Percentiles rank a stretch among this genome's conserved stretches.
These are phyloP conservation scores for Populus alba DNA, from an alignment of 345 rosid species.

Conservation along the genomic window DNA sequence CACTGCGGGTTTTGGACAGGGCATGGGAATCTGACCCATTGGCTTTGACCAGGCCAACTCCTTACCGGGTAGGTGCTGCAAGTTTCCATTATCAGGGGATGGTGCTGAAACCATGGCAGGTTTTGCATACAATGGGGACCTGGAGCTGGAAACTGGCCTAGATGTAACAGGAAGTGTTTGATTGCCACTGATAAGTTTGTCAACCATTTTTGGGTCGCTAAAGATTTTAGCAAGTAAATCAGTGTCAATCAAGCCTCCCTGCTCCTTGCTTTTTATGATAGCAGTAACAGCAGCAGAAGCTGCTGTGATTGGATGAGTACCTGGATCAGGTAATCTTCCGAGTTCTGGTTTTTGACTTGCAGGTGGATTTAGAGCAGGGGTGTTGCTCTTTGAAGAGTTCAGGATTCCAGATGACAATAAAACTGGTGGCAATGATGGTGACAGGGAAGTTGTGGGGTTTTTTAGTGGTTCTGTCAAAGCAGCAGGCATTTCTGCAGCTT, in stretches of 20 bases:
- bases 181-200: conserved; percentile 31
- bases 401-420: conserved; percentile 11
- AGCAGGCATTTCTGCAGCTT: conserved; percentile 20
- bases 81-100: background rate
- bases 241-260: conserved; percentile 43
- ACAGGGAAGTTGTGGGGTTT: background rate
- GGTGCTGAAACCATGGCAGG: background rate
- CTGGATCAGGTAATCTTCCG: conserved; percentile 16
- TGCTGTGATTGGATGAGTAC: conserved; percentile 31
- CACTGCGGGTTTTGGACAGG: conserved; percentile 2
- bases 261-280: conserved; percentile 36
- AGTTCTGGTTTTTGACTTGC: conserved; percentile 1
- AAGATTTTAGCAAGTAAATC: conserved; percentile 57
- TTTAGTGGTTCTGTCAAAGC: conserved; percentile 7
- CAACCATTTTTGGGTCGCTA: conserved; percentile 44
- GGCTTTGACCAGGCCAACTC: conserved; percentile 18
- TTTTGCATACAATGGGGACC: background rate
- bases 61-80: conserved; percentile 8
- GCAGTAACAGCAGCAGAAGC: conserved; percentile 42
- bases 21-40: background rate
- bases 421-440: conserved; percentile 16
- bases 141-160: conserved; percentile 10
- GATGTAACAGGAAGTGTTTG: conserved; percentile 14
- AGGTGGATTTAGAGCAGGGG: background rate
- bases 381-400: background rate